Base-by-base conservation (phyloP, 192 early-diverging fungal genomes). In the Backusella westeae region DNA sequence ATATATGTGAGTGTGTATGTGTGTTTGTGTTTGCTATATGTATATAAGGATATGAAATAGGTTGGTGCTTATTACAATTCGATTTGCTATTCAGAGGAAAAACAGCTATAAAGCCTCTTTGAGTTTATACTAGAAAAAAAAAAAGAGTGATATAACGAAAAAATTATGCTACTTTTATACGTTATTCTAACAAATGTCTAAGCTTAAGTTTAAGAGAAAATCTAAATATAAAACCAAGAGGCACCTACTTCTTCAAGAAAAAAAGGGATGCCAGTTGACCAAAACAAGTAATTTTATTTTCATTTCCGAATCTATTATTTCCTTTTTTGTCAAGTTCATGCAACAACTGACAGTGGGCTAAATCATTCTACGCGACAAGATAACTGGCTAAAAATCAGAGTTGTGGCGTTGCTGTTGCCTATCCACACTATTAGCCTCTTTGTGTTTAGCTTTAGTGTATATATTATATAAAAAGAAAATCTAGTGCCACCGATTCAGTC, bases 151-250 rank as follows among this genome's bases (percentile, higher is more conserved):
- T 63, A 29, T 12, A 56, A 21, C 7, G n/a, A 10, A 29, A 63
- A 63, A 29, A 63, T 23, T 0, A 63, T 63, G 56, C 0, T 63
- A 26, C 23, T 63, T 49, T 63, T 63, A 63, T 63, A 63, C 4
- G 42, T 0, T 44, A 29, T 29, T 63, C 23, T 63, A 8, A 29
- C 7, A 63, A 63, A 63, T 3, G 26, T 63, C 56, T 14, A 26
- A 29, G 21, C 21, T 23, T 63, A 3, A 26, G 2, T 29, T 29
- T 63, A 29, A 29, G 23, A 49, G 46, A 49, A 29, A 63, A 63
- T 63, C 56, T 63, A 63, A 63, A 63, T 63, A 63, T 63, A 63
- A 39, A 39, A 63, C 23, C 19, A 29, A 63, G 56, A 63, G 56
- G 56, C 56, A 63, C 56, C 26, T 26, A 63, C 10, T 63, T 59